Evolutionary conservation across 495 filamentous ascomycete species (phyloP).

Genomic region (Lineolata rhizophorae): DNA sequence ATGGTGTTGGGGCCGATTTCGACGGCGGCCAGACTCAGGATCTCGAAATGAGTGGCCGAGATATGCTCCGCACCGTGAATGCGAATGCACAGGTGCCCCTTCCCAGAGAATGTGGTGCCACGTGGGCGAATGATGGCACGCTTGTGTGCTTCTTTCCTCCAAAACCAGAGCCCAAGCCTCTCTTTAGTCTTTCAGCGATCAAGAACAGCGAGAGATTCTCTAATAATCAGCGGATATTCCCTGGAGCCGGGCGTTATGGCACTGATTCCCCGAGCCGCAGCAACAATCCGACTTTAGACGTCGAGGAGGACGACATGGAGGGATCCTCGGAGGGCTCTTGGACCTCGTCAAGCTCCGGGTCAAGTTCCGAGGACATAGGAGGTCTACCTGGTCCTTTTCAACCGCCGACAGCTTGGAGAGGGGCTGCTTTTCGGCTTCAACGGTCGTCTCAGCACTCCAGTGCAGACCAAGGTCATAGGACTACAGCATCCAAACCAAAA

Average conservation of each 20-base stretch:
- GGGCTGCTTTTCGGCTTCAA: slow-evolving; percentile 23
- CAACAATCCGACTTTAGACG: slow-evolving; percentile 1
- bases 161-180: slow-evolving; percentile 44
- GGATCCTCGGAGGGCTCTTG: slow-evolving; percentile 42
- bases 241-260: slow-evolving; percentile 65
- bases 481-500: slow-evolving; percentile 18
- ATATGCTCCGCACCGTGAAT: slow-evolving; percentile 32
- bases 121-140: slow-evolving; percentile 56
- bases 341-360: slow-evolving; percentile 30
- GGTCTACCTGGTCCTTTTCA: slow-evolving; percentile 26
- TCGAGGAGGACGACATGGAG: slow-evolving; percentile 1
- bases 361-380: slow-evolving; percentile 31
- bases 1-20: slow-evolving; percentile 21
- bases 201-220: slow-evolving; percentile 35
- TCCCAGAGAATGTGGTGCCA: slow-evolving; percentile 50
- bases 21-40: slow-evolving; percentile 20
- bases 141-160: slow-evolving; percentile 76
- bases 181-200: slow-evolving; percentile 39
- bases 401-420: slow-evolving; percentile 30
- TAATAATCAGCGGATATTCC: slow-evolving; percentile 51
- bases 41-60: slow-evolving; percentile 30
- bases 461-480: slow-evolving; percentile 19
- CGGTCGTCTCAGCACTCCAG: slow-evolving; percentile 28
- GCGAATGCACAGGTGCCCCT: slow-evolving; percentile 57
- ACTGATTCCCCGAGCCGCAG: slow-evolving; percentile 26